Percentiles rank a stretch among this genome's conserved stretches.
Conservation (phyloP, 345 rosid genomes). For the Luvunga scandens region DNA sequence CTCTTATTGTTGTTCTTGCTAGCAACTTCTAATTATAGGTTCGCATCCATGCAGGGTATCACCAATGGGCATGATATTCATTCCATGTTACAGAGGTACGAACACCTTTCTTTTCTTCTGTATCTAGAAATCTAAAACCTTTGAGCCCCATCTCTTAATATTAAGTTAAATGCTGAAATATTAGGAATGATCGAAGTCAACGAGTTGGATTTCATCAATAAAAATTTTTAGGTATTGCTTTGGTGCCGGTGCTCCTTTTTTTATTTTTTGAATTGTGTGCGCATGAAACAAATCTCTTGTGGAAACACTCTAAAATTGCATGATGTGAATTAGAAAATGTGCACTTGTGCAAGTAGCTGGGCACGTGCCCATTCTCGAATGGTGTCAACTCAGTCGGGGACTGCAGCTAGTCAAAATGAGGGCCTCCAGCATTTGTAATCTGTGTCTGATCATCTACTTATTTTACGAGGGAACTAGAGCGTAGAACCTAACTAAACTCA, state of each 20-base stretch:
- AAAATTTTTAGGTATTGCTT: not conserved
- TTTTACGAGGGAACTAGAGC: not conserved
- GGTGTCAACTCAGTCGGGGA: not conserved
- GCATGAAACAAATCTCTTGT: not conserved
- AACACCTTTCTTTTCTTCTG: constrained; percentile 11
- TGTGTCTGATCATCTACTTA: not conserved
- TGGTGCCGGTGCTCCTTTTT: not conserved
- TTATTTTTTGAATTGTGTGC: not conserved
- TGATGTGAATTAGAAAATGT: not conserved
- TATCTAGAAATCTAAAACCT: not conserved
- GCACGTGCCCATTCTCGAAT: not conserved
- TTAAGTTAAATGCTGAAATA: not conserved
- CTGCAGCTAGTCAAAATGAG: not conserved
- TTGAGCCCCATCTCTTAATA: not conserved
- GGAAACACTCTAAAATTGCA: not conserved
- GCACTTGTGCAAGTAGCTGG: not conserved
- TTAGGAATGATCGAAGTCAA: not conserved
- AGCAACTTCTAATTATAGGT: constrained; percentile 7
- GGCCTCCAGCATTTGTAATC: not conserved
- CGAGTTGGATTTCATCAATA: not conserved
- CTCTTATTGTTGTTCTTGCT: not conserved
- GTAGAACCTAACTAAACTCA: not conserved
- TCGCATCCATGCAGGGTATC: constrained; percentile 55
- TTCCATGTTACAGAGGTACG: constrained; percentile 92
- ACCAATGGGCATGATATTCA: constrained; percentile 97